phyloP scores from a whole-genome alignment of 2,329 filamentous ascomycete species.

The Trichoderma sp. region DNA sequence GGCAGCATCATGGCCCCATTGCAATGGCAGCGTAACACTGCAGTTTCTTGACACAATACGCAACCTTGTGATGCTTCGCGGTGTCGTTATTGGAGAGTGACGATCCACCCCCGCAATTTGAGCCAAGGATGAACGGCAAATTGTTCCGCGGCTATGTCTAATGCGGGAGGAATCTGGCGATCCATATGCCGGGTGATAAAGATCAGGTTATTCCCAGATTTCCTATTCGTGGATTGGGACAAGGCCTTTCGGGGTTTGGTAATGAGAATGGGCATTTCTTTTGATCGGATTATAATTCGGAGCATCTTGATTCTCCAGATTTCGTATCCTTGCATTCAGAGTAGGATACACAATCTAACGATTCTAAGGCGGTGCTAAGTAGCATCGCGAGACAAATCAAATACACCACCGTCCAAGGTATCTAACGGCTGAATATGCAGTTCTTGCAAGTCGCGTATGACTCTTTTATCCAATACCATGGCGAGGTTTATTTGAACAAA shows the following conservation, averaged over 20 bases:
- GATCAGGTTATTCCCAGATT: not conserved
- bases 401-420: not conserved
- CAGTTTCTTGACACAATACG: not conserved
- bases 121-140: not conserved
- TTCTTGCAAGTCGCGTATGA: not conserved
- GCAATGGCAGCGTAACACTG: not conserved
- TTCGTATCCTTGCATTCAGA: not conserved
- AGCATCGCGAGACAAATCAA: not conserved
- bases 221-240: not conserved
- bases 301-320: not conserved
- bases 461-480: not conserved
- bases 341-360: not conserved
- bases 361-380: not conserved
- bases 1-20: not conserved
- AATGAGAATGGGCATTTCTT: not conserved
- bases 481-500: not conserved
- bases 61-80: not conserved
- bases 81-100: not conserved
- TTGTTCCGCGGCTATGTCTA: not conserved
- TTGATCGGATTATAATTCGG: not conserved
- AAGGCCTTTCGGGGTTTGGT: not conserved
- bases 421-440: not conserved
- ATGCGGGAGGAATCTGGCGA: conserved; percentile 8
- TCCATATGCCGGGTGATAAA: not conserved
- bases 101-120: conserved; percentile 6